Evolutionary conservation across 768 basidiomycete species (phyloP), one percentile per base, ranked within the genome.

Genomic region (Tubosaeta sp.): DNA sequence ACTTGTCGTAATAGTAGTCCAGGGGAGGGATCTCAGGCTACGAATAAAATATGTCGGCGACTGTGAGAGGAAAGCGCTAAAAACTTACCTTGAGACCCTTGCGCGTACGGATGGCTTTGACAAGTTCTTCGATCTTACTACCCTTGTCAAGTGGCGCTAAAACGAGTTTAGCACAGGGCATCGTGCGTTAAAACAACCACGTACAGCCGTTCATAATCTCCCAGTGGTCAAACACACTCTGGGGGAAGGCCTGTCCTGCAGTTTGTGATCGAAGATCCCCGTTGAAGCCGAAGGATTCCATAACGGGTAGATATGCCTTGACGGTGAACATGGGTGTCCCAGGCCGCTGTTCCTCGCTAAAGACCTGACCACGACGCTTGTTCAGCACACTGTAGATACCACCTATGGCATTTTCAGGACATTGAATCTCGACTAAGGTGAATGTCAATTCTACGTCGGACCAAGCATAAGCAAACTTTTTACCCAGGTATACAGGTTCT

Each of bases 321-420:
- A 99, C 88, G 43, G 88, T 98, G 86, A 95, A 95, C 93, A 97
- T 97, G 57, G 97, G 97, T 16, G 97, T 99, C 76, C 97, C 95
- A 4, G 85, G 78, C 65, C 95, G 79, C 75, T 98, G 97, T 74
- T 97, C 95, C 74, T 97, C 91, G 61, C 88, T 89, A 83, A 95
- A 95, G 56, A 99, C 95, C 71, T 97, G 94, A 58, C 95, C 95
- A 83, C 95, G 91, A 68, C 94, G 90, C 77, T 88, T 92, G 84
- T 97, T 98, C 76, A 93, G 73, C 57, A 81, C 82, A 50, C 80
- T 82, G 85, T 97, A 97, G 74, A 98, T 91, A 79, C 95, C 95
- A 73, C 95, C 95, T 60, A 97, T 95, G 54, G 91, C 95, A 69
- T 82, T 90, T 72, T 97, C 95, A 50, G 95, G 97, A 75, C 93